These are phyloP conservation scores for Clathrospora elynae DNA, from an alignment of 2,329 filamentous ascomycete genomes.

Conservation along the genomic window DNA sequence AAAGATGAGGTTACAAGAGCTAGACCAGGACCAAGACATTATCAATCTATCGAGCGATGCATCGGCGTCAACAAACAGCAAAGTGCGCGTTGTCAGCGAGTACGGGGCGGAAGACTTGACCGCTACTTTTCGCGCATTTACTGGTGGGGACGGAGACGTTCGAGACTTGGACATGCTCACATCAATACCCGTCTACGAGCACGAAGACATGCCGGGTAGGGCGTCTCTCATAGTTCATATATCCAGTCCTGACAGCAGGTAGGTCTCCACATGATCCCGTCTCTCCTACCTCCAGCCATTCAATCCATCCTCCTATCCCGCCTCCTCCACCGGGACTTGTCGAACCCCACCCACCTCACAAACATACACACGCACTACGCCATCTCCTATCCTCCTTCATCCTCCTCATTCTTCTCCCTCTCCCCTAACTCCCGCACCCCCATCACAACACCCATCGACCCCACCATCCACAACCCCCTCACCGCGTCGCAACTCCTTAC, in stretches of 20 bases:
- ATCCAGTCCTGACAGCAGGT: slow-evolving; percentile 5
- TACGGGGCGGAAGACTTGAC: slow-evolving; percentile 25
- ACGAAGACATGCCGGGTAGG: slow-evolving; percentile 71
- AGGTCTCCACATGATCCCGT: slow-evolving; percentile 82
- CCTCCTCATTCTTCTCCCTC: slow-evolving; percentile 60
- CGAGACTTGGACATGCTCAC: slow-evolving; percentile 4
- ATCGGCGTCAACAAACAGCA: slow-evolving; percentile 36
- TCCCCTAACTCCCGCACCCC: slow-evolving; percentile 30
- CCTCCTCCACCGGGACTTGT: slow-evolving; percentile 78
- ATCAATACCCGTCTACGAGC: slow-evolving; percentile 60
- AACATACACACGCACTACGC: slow-evolving; percentile 87
- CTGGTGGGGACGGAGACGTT: slow-evolving; percentile 14
- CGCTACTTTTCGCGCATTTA: slow-evolving; percentile 33
- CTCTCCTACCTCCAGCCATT: slow-evolving; percentile 69
- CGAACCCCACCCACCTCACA: slow-evolving; percentile 75
- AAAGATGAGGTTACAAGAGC: slow-evolving; percentile 59
- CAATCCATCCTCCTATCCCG: slow-evolving; percentile 73
- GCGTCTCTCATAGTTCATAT: slow-evolving; percentile 4
- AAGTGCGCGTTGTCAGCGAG: slow-evolving; percentile 32
- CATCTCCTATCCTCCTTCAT: slow-evolving; percentile 63
- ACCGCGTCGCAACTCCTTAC: slow-evolving; percentile 71
- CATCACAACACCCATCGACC: slow-evolving; percentile 65
- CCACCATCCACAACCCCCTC: slow-evolving; percentile 74
- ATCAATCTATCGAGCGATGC: slow-evolving; percentile 40
- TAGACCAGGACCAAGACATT: slow-evolving; percentile 56